A percentile compares a stretch with the other conserved stretches of the same genome.
Evolutionary conservation across 2,329 filamentous ascomycete genomes (phyloP).

Genomic region (Fusarium buharicum): DNA sequence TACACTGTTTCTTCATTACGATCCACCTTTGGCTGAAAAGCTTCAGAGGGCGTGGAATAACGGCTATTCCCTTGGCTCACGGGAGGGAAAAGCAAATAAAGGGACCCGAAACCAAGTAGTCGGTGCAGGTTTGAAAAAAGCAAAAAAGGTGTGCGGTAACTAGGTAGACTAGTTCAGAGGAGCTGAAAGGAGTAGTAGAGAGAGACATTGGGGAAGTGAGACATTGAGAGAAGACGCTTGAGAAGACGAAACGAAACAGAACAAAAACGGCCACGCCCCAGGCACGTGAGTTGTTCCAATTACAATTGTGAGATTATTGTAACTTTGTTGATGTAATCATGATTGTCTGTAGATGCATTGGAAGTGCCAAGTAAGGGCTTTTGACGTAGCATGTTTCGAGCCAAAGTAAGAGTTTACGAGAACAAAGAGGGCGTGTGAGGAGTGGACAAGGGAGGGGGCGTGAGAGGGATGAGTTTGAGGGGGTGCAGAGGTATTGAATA

Average conservation of each 20-base stretch:
- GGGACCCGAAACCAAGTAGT: constrained; percentile 2
- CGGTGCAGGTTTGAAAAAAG: constrained; percentile 18
- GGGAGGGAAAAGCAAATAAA: constrained; percentile 11
- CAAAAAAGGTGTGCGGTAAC: constrained; percentile 17
- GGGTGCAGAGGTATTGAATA: constrained; percentile 38
- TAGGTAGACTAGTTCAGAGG: constrained; percentile 4
- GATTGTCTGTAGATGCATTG: background rate
- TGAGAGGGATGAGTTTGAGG: constrained; percentile 28
- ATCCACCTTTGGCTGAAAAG: constrained; percentile 4
- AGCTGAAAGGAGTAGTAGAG: constrained; percentile 25
- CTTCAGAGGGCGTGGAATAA: constrained; percentile 8
- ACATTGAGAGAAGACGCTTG: constrained; percentile 27
- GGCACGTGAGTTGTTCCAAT: constrained; percentile 10
- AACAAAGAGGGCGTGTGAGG: constrained; percentile 16
- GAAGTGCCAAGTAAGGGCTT: background rate
- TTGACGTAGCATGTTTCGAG: constrained; percentile 11
- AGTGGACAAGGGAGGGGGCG: constrained; percentile 33
- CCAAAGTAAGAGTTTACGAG: constrained; percentile 2
- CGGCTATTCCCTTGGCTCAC: constrained; percentile 6
- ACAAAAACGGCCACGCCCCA: constrained; percentile 1
- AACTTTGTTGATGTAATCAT: constrained; percentile 4
- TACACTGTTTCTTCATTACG: constrained; percentile 24
- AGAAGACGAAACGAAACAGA: constrained; percentile 11
- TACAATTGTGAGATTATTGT: background rate
- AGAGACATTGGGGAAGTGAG: constrained; percentile 32